phyloP scores from a whole-genome alignment of 768 basidiomycete genomes.

The Leccinellum albellum region DNA sequence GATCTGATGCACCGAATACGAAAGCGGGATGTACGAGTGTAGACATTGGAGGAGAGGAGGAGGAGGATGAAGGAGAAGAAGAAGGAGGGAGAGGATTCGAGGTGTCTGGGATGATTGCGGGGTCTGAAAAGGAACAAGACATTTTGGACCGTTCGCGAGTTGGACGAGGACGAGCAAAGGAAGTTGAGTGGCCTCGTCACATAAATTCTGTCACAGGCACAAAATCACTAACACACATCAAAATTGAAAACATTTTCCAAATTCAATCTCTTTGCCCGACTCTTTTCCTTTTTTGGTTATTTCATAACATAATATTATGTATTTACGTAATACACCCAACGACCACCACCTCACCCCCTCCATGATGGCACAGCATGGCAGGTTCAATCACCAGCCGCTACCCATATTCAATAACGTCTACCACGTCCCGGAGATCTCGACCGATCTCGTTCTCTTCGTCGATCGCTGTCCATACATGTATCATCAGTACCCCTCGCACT shows the following conservation, averaged over 20 bases:
- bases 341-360: constrained; percentile 21
- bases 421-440: constrained; percentile 64
- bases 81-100: constrained; percentile 25
- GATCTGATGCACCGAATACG: constrained; percentile 17
- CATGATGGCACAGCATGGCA: constrained; percentile 24
- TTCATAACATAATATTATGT: constrained; percentile 13
- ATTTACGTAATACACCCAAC: constrained; percentile 20
- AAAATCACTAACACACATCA: constrained; percentile 17
- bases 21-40: constrained; percentile 6
- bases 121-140: neutral
- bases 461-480: constrained; percentile 44
- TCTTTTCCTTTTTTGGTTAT: constrained; percentile 6
- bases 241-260: constrained; percentile 31
- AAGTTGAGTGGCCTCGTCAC: constrained; percentile 13
- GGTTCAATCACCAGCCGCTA: constrained; percentile 4
- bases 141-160: neutral
- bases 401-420: constrained; percentile 44
- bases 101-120: neutral
- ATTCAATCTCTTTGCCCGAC: constrained; percentile 17
- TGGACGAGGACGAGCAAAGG: neutral
- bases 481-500: constrained; percentile 11
- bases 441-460: constrained; percentile 68
- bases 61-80: constrained; percentile 15
- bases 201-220: constrained; percentile 38
- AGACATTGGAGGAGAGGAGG: constrained; percentile 22